Evolutionary conservation across 257 asterid species (phyloP), one percentile per base, ranked within the genome.

Genomic region (Jacaranda copaia): DNA sequence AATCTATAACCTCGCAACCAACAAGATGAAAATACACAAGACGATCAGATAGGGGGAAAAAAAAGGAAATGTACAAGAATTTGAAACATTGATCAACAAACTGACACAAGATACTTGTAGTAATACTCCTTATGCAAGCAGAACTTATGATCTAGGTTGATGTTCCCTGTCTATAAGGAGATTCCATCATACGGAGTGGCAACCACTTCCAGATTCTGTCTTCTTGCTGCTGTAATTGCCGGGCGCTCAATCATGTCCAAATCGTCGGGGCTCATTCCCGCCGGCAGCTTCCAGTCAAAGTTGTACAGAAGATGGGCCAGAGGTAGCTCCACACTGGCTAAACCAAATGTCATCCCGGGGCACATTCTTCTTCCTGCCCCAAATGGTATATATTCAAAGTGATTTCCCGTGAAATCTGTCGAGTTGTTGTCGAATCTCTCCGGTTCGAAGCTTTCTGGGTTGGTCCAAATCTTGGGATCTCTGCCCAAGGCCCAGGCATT

Each of bases 291-390:
- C 69, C 77, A 72, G 14, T 72, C 55, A 18, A 71, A 77, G 9
- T 36, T 49, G 25, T 77, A 77, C 4, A 77, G 75, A 42, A 68
- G 51, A 4, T 77, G 75, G 5, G 69, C 70, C 11, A 68, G 2
- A 8, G 74, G 75, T 12, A 77, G 70, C 57, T 77, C 75, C 7
- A 68, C 52, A 46, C 62, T 43, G 0, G 75, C 75, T 16, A 77
- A 43, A 3, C 53, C 75, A 43, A 76, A 76, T 12, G 68, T 64
- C 56, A 61, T 61, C 35, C 78, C 78, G 5, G 78, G 78, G 71
- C 67, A 76, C 62, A 66, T 75, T 43, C 80, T 77, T 15, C 49
- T 58, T 14, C 81, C 81, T 0, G 56, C 70, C 11, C 81, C 77
- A 6, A 77, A 77, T 4, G 76, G 81, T 0, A 77, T 25, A 19